Evolutionary conservation across 306 rosid species (phyloP).

Genomic region (Casuarina glauca): DNA sequence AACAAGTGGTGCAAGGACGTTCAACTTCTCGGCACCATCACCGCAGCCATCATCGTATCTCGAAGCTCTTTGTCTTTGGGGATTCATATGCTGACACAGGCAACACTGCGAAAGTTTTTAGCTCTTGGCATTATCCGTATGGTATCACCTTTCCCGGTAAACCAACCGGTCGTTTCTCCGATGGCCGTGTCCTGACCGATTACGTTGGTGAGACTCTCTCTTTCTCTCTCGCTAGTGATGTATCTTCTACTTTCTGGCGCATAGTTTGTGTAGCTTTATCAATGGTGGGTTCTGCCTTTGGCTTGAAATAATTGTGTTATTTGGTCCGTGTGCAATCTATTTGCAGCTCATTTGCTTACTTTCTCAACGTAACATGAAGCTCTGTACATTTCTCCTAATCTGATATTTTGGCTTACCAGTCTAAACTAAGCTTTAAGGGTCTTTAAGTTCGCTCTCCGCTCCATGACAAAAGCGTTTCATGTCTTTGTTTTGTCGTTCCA

Average conservation of each 20-base stretch:
- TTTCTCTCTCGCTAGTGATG: neutral
- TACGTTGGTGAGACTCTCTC: slow-evolving; percentile 39
- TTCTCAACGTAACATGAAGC: too few relatives aligned
- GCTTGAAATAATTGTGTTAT: too few relatives aligned
- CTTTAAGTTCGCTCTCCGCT: neutral
- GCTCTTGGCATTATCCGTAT: slow-evolving; percentile 40
- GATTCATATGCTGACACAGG: slow-evolving; percentile 61
- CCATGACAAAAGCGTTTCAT: too few relatives aligned
- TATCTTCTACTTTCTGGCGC: neutral
- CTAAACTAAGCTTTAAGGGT: too few relatives aligned
- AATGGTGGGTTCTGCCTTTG: too few relatives aligned
- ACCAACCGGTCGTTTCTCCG: slow-evolving; percentile 58
- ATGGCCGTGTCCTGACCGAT: slow-evolving; percentile 61
- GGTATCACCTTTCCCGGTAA: slow-evolving; percentile 56
- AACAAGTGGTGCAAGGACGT: slow-evolving; percentile 4
- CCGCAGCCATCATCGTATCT: neutral
- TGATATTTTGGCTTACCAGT: too few relatives aligned
- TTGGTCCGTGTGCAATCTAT: too few relatives aligned
- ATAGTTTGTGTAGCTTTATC: neutral
- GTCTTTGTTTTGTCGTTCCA: too few relatives aligned
- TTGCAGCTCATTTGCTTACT: too few relatives aligned
- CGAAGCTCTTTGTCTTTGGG: slow-evolving; percentile 55
- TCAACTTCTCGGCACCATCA: neutral
- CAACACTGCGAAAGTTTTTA: slow-evolving; percentile 22
- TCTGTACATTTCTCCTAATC: too few relatives aligned